Evolutionary conservation across 805 yeast species (phyloP), one percentile per base, ranked within the genome.

Genomic region (Danielia reshetovae): DNA sequence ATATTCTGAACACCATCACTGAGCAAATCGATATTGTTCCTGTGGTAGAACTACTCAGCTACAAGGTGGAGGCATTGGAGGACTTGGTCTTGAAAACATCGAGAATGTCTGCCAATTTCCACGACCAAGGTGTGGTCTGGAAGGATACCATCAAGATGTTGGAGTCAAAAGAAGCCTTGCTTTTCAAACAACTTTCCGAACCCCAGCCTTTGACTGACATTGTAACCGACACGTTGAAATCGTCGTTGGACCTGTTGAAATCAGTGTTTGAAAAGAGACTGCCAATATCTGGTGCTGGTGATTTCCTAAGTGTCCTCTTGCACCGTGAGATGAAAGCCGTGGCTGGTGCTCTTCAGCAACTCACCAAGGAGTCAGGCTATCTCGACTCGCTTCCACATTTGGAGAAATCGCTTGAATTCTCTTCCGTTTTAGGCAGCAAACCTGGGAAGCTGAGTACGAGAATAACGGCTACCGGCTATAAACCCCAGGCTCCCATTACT

Each of bases 11-110:
- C 43, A 60, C 68, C 2, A 53, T 67, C 6, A 42, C 44, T 0
- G 51, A 53, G 15, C 62, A 61, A 43, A 38, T 63, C 12, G 61
- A 65, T 38, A 34, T 62, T 8, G 58, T 46, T n/a, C 69, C 70
- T 2, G 52, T 67, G 2, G 25, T 56, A 3, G 42, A 48, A 5
- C 49, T 61, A 7, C 38, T 67, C n/a, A 48, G 52, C 9, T 55
- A 49, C 18, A 60, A 56, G 34, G 43, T 40, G 11, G 58, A 48
- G 14, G 67, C 63, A 0, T 46, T 59, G 15, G 42, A 42, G 7
- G 62, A 52, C 22, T 34, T 60, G 22, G 42, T 50, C 3, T 36
- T 48, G 2, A 38, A 46, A 8, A 38, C 61, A 2, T 57, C 68
- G 4, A 43, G 36, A 9, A 40, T 43, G 21, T 54, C 70, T 0